Evolutionary conservation across 371 early-diverging fungal genomes (phyloP).

Genomic region (Mucor piriformis): DNA sequence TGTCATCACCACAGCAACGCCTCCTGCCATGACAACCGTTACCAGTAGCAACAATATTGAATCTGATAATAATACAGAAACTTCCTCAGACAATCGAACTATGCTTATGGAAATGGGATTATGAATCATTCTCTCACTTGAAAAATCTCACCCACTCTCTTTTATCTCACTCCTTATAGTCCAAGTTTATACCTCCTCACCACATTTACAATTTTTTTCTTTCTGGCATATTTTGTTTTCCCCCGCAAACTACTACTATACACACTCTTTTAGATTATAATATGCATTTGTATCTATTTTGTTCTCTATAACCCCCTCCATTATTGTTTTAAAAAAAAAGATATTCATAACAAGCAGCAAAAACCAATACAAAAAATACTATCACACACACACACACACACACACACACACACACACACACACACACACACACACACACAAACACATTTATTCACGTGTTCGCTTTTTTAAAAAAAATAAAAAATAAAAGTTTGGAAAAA

Average conservation of each 20-base stretch:
- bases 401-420: too few relatives aligned
- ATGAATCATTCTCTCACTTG: conserved; percentile 5
- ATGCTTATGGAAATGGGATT: conserved; percentile 30
- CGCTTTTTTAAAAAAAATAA: too few relatives aligned
- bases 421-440: too few relatives aligned
- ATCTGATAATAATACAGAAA: conserved; percentile 5
- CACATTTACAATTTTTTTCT: not conserved
- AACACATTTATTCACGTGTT: too few relatives aligned
- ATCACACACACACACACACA: too few relatives aligned
- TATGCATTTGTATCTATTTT: not conserved
- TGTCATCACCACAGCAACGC: not conserved
- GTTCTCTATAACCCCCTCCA: not conserved
- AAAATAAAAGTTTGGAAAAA: too few relatives aligned
- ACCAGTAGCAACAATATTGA: conserved; percentile 1
- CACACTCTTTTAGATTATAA: too few relatives aligned
- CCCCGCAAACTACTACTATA: not conserved
- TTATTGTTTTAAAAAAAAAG: too few relatives aligned
- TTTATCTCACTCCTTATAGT: not conserved
- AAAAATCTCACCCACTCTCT: not conserved
- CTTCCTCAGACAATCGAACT: conserved; percentile 7
- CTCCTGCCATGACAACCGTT: not conserved
- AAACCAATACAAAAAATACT: too few relatives aligned
- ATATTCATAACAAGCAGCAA: too few relatives aligned
- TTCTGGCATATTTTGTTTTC: not conserved
- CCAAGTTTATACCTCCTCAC: conserved; percentile 2